A percentile compares a stretch with the other conserved stretches of the same genome.
Evolutionary conservation across 352 stramenopile genomes (phyloP).

Genomic region (Saprolegnia diclina): DNA sequence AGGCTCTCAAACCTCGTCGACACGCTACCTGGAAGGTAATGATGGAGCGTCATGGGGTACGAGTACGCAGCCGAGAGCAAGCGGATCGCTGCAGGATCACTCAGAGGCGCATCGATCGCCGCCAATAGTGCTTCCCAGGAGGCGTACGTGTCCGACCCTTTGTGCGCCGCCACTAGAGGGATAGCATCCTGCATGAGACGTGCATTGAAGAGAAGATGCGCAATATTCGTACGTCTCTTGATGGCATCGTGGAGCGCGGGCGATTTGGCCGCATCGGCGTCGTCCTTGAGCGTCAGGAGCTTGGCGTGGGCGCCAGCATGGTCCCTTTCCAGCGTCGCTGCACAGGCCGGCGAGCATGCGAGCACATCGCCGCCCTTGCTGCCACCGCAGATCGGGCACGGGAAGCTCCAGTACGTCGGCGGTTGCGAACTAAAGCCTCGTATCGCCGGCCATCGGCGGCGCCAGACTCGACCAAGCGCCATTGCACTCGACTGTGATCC

Average conservation of each 20-base stretch:
- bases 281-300: constrained; percentile 7
- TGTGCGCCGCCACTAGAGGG: constrained; percentile 8
- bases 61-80: constrained; percentile 65
- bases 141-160: neutral
- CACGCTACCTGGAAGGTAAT: constrained; percentile 30
- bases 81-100: constrained; percentile 31
- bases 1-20: neutral
- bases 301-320: constrained; percentile 3
- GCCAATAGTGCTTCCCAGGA: constrained; percentile 10
- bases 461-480: no score
- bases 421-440: neutral
- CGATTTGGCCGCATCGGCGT: constrained; percentile 3
- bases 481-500: no score
- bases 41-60: constrained; percentile 53
- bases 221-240: constrained; percentile 1
- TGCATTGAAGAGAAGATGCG: neutral
- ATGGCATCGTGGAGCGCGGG: neutral
- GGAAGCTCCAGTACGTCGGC: constrained; percentile 19
- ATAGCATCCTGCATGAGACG: no score
- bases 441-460: no score
- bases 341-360: neutral
- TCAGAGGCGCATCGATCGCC: constrained; percentile 33
- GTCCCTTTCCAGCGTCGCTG: neutral
- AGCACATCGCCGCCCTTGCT: constrained; percentile 21
- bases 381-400: constrained; percentile 19